Evolutionary conservation across 805 yeast species (phyloP).

Genomic region (Saccharomycopsis sp.): DNA sequence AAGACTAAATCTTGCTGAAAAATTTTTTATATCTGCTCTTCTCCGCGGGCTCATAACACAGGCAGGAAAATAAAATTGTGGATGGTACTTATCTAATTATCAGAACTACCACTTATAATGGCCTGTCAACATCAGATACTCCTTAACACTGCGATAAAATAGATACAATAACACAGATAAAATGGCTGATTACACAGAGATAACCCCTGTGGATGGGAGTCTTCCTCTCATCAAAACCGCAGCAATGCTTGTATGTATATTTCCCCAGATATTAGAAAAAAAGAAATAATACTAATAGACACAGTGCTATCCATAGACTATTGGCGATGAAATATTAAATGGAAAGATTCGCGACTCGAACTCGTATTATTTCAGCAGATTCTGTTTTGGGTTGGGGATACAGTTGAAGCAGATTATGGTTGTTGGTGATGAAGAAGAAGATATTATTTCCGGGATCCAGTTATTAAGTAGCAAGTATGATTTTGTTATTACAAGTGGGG

Average conservation of each 20-base stretch:
- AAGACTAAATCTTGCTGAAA: too few relatives aligned
- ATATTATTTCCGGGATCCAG: constrained; percentile 49
- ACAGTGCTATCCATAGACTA: constrained; percentile 25
- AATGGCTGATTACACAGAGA: not conserved
- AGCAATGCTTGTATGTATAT: constrained; percentile 7
- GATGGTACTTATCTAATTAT: too few relatives aligned
- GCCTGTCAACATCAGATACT: too few relatives aligned
- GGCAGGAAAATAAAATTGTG: too few relatives aligned
- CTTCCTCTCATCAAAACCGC: constrained; percentile 7
- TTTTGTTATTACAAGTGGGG: constrained; percentile 55
- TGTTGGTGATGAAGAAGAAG: constrained; percentile 69
- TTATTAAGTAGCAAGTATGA: constrained; percentile 46
- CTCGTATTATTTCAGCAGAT: constrained; percentile 62
- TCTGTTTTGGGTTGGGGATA: constrained; percentile 62
- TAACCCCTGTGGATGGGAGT: constrained; percentile 2
- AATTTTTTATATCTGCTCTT: too few relatives aligned
- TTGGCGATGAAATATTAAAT: constrained; percentile 85
- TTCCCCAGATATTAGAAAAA: not conserved
- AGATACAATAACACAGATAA: too few relatives aligned
- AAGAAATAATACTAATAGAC: constrained; percentile 27
- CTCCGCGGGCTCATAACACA: too few relatives aligned
- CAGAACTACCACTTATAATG: too few relatives aligned
- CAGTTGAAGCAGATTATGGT: constrained; percentile 61
- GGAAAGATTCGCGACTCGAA: constrained; percentile 81
- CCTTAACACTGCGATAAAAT: too few relatives aligned